Conservation (phyloP, 495 filamentous ascomycete species). For the Penicillium dipodomyicola region DNA sequence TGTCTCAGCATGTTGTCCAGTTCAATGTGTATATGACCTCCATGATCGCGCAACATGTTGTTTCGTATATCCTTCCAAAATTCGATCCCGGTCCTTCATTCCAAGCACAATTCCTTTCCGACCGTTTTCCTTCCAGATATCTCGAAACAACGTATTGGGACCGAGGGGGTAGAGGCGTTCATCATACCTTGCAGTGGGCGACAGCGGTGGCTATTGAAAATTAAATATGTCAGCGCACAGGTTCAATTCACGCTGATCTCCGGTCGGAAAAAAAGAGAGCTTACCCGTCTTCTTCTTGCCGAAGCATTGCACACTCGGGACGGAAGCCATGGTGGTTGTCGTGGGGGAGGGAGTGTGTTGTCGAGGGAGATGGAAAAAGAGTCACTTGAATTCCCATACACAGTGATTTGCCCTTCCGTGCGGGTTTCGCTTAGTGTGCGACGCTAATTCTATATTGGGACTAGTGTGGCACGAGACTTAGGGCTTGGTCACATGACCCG, state of each 20-base stretch:
- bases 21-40: constrained; percentile 12
- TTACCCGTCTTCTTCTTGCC: constrained; percentile 87
- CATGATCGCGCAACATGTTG: constrained; percentile 18
- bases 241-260: constrained; percentile 2
- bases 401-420: constrained; percentile 40
- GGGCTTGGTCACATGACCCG: constrained; percentile 32
- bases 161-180: constrained; percentile 17
- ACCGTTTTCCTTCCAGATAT: constrained; percentile 10
- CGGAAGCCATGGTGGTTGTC: constrained; percentile 68
- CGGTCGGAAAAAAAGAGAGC: constrained; percentile 16
- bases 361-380: constrained; percentile 35
- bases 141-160: constrained; percentile 24
- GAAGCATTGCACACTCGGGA: constrained; percentile 90
- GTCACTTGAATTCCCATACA: constrained; percentile 33
- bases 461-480: constrained; percentile 21
- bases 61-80: constrained; percentile 13
- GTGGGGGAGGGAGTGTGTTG: constrained; percentile 47
- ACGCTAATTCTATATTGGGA: constrained; percentile 23
- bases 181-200: constrained; percentile 89
- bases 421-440: constrained; percentile 48
- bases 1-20: constrained; percentile 36
- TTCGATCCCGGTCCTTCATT: constrained; percentile 6
- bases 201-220: constrained; percentile 68
- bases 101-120: constrained; percentile 8
- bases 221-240: constrained; percentile 36